Percentiles rank a stretch among this genome's conserved stretches.
phyloP scores from a whole-genome alignment of 2,329 filamentous ascomycete species.

The Rhinocladiella mackenziei region DNA sequence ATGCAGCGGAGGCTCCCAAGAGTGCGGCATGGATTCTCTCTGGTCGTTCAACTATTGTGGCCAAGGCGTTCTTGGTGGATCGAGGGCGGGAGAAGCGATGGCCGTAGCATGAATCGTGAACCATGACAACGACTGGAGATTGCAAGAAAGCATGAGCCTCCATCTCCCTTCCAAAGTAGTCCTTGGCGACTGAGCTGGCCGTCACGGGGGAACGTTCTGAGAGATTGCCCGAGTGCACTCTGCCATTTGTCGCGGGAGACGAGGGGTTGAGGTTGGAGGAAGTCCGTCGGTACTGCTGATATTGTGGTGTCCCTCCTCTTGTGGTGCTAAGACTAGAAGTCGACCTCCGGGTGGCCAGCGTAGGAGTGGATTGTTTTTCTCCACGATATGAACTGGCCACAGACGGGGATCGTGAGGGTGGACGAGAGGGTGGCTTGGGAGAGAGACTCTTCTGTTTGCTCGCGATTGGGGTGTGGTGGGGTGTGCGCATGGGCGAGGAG shows the following conservation, averaged over 20 bases:
- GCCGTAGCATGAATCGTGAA: slow-evolving; percentile 93
- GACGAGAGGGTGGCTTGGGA: slow-evolving; percentile 7
- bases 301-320: slow-evolving; percentile 22
- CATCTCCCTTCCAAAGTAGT: slow-evolving; percentile 68
- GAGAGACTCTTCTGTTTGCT: slow-evolving; percentile 20
- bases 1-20: slow-evolving; percentile 78
- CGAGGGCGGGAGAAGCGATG: slow-evolving; percentile 84
- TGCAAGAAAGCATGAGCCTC: slow-evolving; percentile 53
- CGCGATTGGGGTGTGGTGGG: slow-evolving; percentile 15
- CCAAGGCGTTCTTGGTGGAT: slow-evolving; percentile 66
- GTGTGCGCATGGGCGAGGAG: slow-evolving; percentile 20
- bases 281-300: slow-evolving; percentile 33
- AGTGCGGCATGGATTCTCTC: slow-evolving; percentile 83
- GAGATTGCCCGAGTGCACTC: slow-evolving; percentile 35
- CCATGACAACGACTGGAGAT: slow-evolving; percentile 69
- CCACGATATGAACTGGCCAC: slow-evolving; percentile 24
- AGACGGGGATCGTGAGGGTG: slow-evolving; percentile 26
- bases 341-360: slow-evolving; percentile 19
- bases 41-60: slow-evolving; percentile 85
- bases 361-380: slow-evolving; percentile 24
- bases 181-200: slow-evolving; percentile 58
- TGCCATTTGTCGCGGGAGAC: slow-evolving; percentile 40
- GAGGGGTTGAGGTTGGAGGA: slow-evolving; percentile 42
- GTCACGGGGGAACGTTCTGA: slow-evolving; percentile 42
- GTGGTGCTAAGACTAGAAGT: slow-evolving; percentile 25